Base-by-base conservation (phyloP, 176 grass and related monocot species). In the Musa schizocarpa region DNA sequence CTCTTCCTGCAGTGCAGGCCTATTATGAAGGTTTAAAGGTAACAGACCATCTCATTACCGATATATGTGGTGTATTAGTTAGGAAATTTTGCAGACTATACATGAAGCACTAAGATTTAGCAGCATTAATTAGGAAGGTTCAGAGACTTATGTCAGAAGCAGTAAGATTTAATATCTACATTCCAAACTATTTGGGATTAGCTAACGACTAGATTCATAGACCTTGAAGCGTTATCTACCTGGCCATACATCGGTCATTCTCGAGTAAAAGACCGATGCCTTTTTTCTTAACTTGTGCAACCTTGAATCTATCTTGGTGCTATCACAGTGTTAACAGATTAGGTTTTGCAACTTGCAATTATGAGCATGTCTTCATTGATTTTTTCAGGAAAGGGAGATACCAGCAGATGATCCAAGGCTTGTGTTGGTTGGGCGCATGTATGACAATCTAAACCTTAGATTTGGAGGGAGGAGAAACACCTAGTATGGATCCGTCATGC, bases 1-100 rank as follows among this genome's bases (percentile, higher is more conserved):
- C 69, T 50, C 78, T 94, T 87, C 82, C 84, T 87, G 95, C 95
- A 68, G 88, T 99, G 54, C 85, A 91, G 77, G 86, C 90, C 83
- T 94, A 99, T 76, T 67, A 94, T 64, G 91, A 79, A 85, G 95
- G 95, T 80, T 82, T 99, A 78, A 94, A 86, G 90, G 95, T 99
- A 87, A 54, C 34, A 62, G 14, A 9, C 43, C 1, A 24, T 59
- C 65, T 69, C 74, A 68, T 66, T 54, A 26, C 11, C 13, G 43
- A 26, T 65, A 51, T 10, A 56, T 53, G 13, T 65, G 7, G 10
- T 68, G 68, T 10, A 26, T 25, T 7, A 77, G 12, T 50, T 19
- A 27, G 7, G 19, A 62, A n/a, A n/a, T 6, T 9, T 17, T n/a
- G 14, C 57, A 21, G 34, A 43, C 34, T 43, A 43, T 43, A 43